A percentile compares a stretch with the other conserved stretches of the same genome.
These are phyloP conservation scores for Choiromyces venosus DNA, from an alignment of 495 filamentous ascomycete species.

Conservation along the genomic window DNA sequence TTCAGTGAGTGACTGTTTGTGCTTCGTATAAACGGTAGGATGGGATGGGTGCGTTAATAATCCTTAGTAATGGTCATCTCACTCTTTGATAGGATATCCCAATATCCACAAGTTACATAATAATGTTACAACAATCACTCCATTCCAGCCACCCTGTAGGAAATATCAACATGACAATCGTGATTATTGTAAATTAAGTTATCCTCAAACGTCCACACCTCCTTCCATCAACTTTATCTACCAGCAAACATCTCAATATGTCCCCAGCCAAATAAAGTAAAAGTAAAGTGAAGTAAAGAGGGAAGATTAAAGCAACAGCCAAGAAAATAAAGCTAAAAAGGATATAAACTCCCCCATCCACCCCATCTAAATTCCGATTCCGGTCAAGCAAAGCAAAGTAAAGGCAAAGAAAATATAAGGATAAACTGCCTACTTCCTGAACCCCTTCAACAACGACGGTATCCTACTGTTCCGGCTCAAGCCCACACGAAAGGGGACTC, in stretches of 20 bases:
- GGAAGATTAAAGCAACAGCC: not conserved
- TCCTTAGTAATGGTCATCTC: not conserved
- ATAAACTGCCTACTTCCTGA: slow-evolving; percentile 30
- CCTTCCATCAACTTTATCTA: not conserved
- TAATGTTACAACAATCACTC: not conserved
- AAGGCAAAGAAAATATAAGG: not conserved
- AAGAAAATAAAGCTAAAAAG: slow-evolving; percentile 3
- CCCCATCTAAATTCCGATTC: not conserved
- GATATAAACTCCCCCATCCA: slow-evolving; percentile 1
- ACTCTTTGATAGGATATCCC: not conserved
- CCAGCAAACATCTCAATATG: not conserved
- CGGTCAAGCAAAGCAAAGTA: not conserved
- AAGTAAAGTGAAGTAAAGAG: not conserved
- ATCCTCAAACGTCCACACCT: not conserved
- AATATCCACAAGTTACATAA: not conserved
- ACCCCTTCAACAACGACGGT: slow-evolving; percentile 34
- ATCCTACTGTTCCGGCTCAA: slow-evolving; percentile 39
- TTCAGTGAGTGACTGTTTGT: not conserved
- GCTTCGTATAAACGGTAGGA: not conserved
- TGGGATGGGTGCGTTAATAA: no score
- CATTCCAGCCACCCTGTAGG: not conserved
- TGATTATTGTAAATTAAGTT: not conserved
- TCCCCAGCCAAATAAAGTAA: not conserved
- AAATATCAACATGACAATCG: not conserved
- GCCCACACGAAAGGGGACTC: slow-evolving; percentile 38